Evolutionary conservation across 2,329 filamentous ascomycete genomes (phyloP), one percentile per base, ranked within the genome.

Genomic region (Aspergillus luchuensis): DNA sequence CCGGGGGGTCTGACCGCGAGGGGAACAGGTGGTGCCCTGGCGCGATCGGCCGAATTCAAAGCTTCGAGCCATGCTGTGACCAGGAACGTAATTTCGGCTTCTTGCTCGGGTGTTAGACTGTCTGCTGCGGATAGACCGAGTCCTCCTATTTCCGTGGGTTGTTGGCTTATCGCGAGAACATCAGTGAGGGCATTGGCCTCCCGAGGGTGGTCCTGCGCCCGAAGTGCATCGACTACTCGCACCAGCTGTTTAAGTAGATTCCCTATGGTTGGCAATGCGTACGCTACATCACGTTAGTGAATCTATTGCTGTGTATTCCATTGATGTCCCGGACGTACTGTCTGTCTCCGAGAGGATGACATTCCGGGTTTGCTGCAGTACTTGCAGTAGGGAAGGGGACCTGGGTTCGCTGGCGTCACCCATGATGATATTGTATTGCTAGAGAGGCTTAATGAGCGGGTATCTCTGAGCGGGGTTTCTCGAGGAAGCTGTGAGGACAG

Each of bases 61-160:
- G 71, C 60, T 48, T 72, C 68, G 8, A 74, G 59, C 69, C 68
- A 74, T 8, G 70, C 67, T 5, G 67, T 65, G 4, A 67, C 60
- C 13, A 72, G 61, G 57, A 73, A 73, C 1, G 69, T 11, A 13
- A 68, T 63, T 33, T 72, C 67, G 0, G 60, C 58, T 51, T 66
- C 57, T 38, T 69, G 59, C 4, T 64, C 50, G 4, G 15, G 17
- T 5, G 58, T 58, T 4, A 63, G 8, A 28, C 11, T 8, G 2
- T n/a, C 33, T 21, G 30, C 11, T 1, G 45, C 13, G 0, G 41
- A 23, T 13, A 69, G 33, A 5, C 63, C 66, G 4, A 68, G 54
- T 1, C 65, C 67, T 5, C 67, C 67, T 1, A 69, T 47, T 2
- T 69, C 64, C 1, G 33, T 17, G n/a, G 63, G 60, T 19, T 66